Percentiles rank a stretch among this genome's conserved stretches.
Evolutionary conservation across 2,329 filamentous ascomycete species (phyloP).

Genomic region (Biscogniauxia mediterranea): DNA sequence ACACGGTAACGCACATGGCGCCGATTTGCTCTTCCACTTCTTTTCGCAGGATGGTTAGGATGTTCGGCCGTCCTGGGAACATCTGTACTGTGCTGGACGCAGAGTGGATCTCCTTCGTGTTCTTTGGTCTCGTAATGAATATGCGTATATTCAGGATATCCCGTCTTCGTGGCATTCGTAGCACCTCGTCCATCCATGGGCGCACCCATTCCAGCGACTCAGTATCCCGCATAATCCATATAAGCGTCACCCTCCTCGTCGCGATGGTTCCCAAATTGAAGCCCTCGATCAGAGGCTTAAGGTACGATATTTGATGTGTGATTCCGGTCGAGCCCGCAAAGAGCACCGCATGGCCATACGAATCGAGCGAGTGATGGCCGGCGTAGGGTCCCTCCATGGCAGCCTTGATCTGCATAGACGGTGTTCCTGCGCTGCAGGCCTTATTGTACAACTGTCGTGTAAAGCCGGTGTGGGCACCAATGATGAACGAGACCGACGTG

Average conservation of each 20-base stretch:
- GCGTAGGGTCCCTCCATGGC: slow-evolving; percentile 89
- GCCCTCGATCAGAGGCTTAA: slow-evolving; percentile 72
- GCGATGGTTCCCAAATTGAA: slow-evolving; percentile 71
- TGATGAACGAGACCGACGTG: slow-evolving; percentile 72
- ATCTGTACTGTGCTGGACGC: slow-evolving; percentile 82
- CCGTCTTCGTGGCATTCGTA: slow-evolving; percentile 75
- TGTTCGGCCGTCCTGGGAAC: slow-evolving; percentile 85
- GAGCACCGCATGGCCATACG: slow-evolving; percentile 87
- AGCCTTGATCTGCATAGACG: slow-evolving; percentile 62
- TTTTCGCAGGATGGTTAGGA: slow-evolving; percentile 73
- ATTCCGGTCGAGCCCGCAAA: slow-evolving; percentile 94
- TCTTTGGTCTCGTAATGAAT: slow-evolving; percentile 85
- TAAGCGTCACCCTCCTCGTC: slow-evolving; percentile 75
- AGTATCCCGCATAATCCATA: slow-evolving; percentile 90
- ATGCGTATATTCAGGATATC: slow-evolving; percentile 84
- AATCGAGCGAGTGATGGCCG: slow-evolving; percentile 79
- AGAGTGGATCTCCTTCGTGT: slow-evolving; percentile 76
- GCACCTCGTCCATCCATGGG: slow-evolving; percentile 74
- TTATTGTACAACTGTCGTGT: slow-evolving; percentile 77
- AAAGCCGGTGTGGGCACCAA: slow-evolving; percentile 84
- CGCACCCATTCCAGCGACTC: slow-evolving; percentile 92
- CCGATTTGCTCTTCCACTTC: slow-evolving; percentile 82
- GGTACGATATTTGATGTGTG: slow-evolving; percentile 88
- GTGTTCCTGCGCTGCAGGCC: slow-evolving; percentile 53
- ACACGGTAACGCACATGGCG: slow-evolving; percentile 83